A percentile compares a stretch with the other conserved stretches of the same genome.
Conservation (phyloP, 306 rosid species). For the Vachellia collinsii region DNA sequence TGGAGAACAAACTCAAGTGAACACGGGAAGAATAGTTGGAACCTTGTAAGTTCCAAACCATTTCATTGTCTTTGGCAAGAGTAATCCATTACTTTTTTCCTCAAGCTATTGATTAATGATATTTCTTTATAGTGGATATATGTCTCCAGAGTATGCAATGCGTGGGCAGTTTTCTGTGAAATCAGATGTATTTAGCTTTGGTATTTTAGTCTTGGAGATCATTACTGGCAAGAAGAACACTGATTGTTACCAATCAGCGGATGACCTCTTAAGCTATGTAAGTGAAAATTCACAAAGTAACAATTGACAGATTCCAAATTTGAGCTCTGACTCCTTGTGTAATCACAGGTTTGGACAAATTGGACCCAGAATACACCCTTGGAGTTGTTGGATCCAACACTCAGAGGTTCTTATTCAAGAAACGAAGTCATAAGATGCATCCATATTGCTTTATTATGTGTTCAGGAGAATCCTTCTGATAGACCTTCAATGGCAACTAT, state of each 20-base stretch:
- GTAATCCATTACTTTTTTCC: background rate
- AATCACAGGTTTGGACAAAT: conserved; percentile 50
- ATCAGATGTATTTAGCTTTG: conserved; percentile 55
- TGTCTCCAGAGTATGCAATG: conserved; percentile 62
- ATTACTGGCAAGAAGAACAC: conserved; percentile 55
- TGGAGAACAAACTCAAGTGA: conserved; percentile 50
- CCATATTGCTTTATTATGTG: conserved; percentile 56
- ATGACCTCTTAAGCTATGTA: conserved; percentile 54
- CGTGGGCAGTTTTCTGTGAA: conserved; percentile 50
- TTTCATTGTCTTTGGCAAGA: background rate
- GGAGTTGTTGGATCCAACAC: conserved; percentile 53
- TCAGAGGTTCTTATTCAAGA: conserved; percentile 49
- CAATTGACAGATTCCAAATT: background rate
- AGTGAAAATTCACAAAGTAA: conserved; percentile 31
- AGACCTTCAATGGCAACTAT: conserved; percentile 57
- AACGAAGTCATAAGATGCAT: conserved; percentile 61
- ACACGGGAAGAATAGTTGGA: conserved; percentile 58
- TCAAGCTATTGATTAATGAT: background rate
- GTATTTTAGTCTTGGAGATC: conserved; percentile 55
- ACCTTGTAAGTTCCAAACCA: conserved; percentile 58
- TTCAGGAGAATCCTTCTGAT: conserved; percentile 54
- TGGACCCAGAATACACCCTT: conserved; percentile 47
- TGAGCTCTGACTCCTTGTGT: background rate
- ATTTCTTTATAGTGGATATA: conserved; percentile 46
- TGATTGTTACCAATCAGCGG: conserved; percentile 30